phyloP scores from a whole-genome alignment of 2,329 filamentous ascomycete genomes.

The Plectosphaerella plurivora region DNA sequence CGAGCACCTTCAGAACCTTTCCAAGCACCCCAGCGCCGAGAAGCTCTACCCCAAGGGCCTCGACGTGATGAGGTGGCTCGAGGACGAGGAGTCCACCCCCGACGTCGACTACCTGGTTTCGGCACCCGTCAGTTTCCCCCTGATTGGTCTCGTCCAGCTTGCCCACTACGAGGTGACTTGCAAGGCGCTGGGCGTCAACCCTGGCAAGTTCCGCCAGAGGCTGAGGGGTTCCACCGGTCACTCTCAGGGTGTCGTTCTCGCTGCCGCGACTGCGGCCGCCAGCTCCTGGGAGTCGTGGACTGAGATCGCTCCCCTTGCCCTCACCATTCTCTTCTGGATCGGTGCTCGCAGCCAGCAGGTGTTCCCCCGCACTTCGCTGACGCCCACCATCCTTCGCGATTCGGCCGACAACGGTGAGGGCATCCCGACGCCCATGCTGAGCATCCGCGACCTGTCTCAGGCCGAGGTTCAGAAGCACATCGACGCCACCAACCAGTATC shows the following conservation, averaged over 20 bases:
- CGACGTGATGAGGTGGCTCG: slow-evolving; percentile 90
- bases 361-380: slow-evolving; percentile 90
- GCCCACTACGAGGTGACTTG: slow-evolving; percentile 95
- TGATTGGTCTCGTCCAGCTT: slow-evolving; percentile 94
- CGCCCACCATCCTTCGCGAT: slow-evolving; percentile 85
- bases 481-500: slow-evolving; percentile 92
- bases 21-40: slow-evolving; percentile 78
- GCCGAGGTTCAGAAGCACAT: slow-evolving; percentile 93
- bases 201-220: slow-evolving; percentile 79
- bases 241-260: slow-evolving; percentile 93
- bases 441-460: slow-evolving; percentile 86
- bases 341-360: slow-evolving; percentile 95
- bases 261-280: slow-evolving; percentile 84
- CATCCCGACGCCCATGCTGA: slow-evolving; percentile 94
- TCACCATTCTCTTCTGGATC: slow-evolving; percentile 98
- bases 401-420: slow-evolving; percentile 93
- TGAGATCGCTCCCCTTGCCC: slow-evolving; percentile 70
- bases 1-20: slow-evolving; percentile 79
- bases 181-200: slow-evolving; percentile 83
- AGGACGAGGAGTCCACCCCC: slow-evolving; percentile 81
- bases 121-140: slow-evolving; percentile 88
- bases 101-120: slow-evolving; percentile 93
- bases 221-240: slow-evolving; percentile 90
- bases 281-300: slow-evolving; percentile 92
- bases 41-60: slow-evolving; percentile 98